A percentile compares a stretch with the other conserved stretches of the same genome.
Evolutionary conservation across 140 eudicot genomes (phyloP).

Genomic region (Oenanthe javanica): DNA sequence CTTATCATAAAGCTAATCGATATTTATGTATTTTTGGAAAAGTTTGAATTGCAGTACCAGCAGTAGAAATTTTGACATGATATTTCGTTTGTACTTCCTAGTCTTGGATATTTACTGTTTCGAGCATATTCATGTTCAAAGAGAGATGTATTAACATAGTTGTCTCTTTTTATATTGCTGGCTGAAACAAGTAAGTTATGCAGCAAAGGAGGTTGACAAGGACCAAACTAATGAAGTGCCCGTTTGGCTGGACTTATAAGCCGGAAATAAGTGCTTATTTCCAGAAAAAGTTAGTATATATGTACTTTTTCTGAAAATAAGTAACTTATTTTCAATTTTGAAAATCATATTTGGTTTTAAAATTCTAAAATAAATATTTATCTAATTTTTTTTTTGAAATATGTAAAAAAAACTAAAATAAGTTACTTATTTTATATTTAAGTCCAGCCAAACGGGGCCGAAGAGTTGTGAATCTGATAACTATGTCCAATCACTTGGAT

Average conservation of each 20-base stretch:
- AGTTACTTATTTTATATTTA: too few relatives aligned
- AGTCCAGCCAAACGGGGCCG: too few relatives aligned
- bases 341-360: too few relatives aligned
- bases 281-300: too few relatives aligned
- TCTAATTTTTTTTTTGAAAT: too few relatives aligned
- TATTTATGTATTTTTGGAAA: neutral
- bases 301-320: too few relatives aligned
- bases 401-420: too few relatives aligned
- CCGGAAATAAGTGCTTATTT: too few relatives aligned
- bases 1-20: neutral
- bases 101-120: neutral
- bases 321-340: too few relatives aligned
- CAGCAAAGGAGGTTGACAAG: slow-evolving; percentile 27
- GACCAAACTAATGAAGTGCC: slow-evolving; percentile 16
- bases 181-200: neutral
- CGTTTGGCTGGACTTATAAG: too few relatives aligned
- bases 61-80: neutral
- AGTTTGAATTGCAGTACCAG: neutral
- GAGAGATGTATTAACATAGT: neutral
- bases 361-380: too few relatives aligned
- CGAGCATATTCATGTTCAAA: neutral
- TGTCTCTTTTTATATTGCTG: neutral
- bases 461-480: slow-evolving; percentile 10
- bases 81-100: neutral
- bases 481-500: slow-evolving; percentile 3